These are phyloP conservation scores for Fusarium globosum DNA, from an alignment of 2,329 filamentous ascomycete genomes.

Conservation along the genomic window DNA sequence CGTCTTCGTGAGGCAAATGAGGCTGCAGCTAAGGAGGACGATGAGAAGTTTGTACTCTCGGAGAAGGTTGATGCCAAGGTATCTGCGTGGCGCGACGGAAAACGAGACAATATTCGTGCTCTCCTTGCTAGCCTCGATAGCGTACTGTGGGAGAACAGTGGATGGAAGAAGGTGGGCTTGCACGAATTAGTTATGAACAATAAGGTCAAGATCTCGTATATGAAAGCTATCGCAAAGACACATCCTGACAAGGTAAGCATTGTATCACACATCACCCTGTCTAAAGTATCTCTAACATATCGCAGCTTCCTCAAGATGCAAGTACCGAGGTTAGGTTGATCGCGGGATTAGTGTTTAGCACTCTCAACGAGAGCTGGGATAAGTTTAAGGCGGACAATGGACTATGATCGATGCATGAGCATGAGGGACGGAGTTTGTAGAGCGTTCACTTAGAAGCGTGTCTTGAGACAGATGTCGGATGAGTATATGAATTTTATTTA, in stretches of 20 bases:
- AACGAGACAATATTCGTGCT: slow-evolving; percentile 91
- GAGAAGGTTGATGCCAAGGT: slow-evolving; percentile 88
- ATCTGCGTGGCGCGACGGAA: slow-evolving; percentile 86
- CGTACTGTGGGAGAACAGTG: slow-evolving; percentile 90
- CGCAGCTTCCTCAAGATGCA: slow-evolving; percentile 71
- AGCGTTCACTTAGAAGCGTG: slow-evolving; percentile 41
- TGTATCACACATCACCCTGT: background rate
- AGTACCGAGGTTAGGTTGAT: slow-evolving; percentile 74
- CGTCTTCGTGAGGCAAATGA: slow-evolving; percentile 85
- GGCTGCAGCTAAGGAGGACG: slow-evolving; percentile 86
- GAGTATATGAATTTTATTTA: slow-evolving; percentile 41
- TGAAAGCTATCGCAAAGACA: slow-evolving; percentile 99
- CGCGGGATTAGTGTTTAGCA: slow-evolving; percentile 73
- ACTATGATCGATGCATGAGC: slow-evolving; percentile 55
- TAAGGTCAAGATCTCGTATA: slow-evolving; percentile 97
- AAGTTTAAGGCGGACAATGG: slow-evolving; percentile 78
- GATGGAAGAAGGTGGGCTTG: slow-evolving; percentile 97
- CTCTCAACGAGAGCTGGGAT: slow-evolving; percentile 78
- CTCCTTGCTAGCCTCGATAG: slow-evolving; percentile 86
- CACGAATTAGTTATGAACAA: slow-evolving; percentile 91
- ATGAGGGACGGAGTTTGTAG: slow-evolving; percentile 42
- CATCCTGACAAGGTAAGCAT: slow-evolving; percentile 94
- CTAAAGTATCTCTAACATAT: slow-evolving; percentile 15
- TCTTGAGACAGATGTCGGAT: slow-evolving; percentile 23
- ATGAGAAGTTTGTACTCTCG: slow-evolving; percentile 89